Evolutionary conservation across 2,329 filamentous ascomycete species (phyloP).

Genomic region (Daldinia sp.): DNA sequence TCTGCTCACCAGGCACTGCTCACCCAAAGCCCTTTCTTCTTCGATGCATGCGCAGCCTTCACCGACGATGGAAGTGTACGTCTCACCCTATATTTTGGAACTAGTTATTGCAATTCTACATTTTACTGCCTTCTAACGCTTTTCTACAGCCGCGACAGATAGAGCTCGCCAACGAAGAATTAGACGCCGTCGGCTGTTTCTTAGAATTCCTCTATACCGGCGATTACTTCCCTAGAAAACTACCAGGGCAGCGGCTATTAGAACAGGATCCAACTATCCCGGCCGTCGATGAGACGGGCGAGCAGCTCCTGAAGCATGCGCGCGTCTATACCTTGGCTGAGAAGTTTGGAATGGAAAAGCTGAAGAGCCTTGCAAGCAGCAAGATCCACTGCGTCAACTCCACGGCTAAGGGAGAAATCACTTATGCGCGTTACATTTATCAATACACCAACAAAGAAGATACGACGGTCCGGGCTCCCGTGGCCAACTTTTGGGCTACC

Average conservation of each 20-base stretch:
- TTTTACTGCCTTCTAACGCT: constrained; percentile 9
- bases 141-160: constrained; percentile 67
- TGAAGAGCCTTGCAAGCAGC: constrained; percentile 80
- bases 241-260: constrained; percentile 69
- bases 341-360: constrained; percentile 71
- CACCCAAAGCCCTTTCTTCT: constrained; percentile 76
- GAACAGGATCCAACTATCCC: constrained; percentile 74
- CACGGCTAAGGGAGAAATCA: constrained; percentile 88
- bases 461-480: constrained; percentile 76
- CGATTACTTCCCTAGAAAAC: constrained; percentile 82
- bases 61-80: constrained; percentile 67
- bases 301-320: constrained; percentile 87
- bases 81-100: constrained; percentile 24
- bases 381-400: constrained; percentile 94
- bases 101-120: not conserved
- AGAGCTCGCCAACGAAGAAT: constrained; percentile 70
- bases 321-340: constrained; percentile 89
- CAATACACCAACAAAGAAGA: constrained; percentile 76
- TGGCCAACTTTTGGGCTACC: constrained; percentile 91
- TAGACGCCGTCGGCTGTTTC: constrained; percentile 79
- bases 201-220: constrained; percentile 85
- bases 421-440: constrained; percentile 91
- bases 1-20: constrained; percentile 84
- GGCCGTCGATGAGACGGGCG: constrained; percentile 76
- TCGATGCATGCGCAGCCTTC: constrained; percentile 68